phyloP scores from a whole-genome alignment of 2,329 filamentous ascomycete genomes.

The Gaeumannomyces sp. region DNA sequence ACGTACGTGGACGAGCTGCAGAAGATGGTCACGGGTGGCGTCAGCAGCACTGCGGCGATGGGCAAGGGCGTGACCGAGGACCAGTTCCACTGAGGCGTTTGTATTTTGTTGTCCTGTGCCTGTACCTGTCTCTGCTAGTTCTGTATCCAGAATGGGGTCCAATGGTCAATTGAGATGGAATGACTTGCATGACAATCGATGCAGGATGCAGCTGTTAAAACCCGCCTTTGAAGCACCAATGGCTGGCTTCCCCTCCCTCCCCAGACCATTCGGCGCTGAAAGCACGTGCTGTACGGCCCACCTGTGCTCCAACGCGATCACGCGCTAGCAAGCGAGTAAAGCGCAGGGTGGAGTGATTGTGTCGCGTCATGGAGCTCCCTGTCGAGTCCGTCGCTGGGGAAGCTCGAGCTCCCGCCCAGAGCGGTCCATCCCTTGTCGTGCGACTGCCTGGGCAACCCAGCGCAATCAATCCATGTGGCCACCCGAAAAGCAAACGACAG shows the following conservation, averaged over 20 bases:
- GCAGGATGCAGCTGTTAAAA: too few species aligned
- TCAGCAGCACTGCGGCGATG: slow-evolving; percentile 92
- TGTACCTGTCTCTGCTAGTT: too few species aligned
- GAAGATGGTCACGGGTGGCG: slow-evolving; percentile 94
- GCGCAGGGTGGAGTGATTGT: slow-evolving; percentile 1
- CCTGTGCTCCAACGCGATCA: neutral
- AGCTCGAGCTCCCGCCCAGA: neutral
- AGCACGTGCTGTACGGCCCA: neutral
- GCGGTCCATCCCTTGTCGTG: neutral
- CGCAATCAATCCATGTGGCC: neutral
- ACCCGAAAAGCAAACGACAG: neutral
- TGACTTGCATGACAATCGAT: too few species aligned
- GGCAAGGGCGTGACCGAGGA: slow-evolving; percentile 97
- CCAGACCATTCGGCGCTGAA: neutral
- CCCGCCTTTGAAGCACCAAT: too few species aligned
- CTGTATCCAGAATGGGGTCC: neutral
- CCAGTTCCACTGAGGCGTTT: slow-evolving; percentile 63
- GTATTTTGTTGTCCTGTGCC: too few species aligned
- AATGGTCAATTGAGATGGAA: neutral
- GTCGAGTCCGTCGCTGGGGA: neutral
- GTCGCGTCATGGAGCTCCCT: neutral
- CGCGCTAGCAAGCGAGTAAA: neutral
- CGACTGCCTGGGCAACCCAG: neutral
- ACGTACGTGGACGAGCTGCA: slow-evolving; percentile 91
- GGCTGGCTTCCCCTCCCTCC: too few species aligned